Evolutionary conservation across 1,284 basidiomycete species (phyloP).

Genomic region (Moesziomyces antarcticus): DNA sequence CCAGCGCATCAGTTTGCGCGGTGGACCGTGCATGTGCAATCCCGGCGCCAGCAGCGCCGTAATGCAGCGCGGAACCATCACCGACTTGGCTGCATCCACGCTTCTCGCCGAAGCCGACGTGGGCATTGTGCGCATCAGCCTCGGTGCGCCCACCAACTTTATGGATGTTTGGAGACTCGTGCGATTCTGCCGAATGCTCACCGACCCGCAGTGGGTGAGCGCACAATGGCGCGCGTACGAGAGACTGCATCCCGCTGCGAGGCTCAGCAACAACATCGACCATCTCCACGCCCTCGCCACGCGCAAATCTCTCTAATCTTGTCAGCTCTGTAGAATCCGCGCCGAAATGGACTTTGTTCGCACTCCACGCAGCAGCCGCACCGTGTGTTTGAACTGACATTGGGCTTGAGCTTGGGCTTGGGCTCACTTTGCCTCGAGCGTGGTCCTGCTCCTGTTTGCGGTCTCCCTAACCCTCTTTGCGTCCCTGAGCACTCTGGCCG

Average conservation of each 20-base stretch:
- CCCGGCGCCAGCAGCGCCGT: constrained; percentile 23
- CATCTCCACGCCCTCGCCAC: constrained; percentile 12
- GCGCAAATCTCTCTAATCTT: constrained; percentile 3
- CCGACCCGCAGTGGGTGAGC: neutral
- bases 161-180: constrained; percentile 23
- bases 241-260: neutral
- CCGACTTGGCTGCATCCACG: constrained; percentile 12
- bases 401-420: too few species aligned
- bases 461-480: constrained; percentile 17
- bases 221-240: constrained; percentile 12
- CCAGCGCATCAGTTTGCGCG: constrained; percentile 23
- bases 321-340: too few species aligned
- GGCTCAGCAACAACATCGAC: constrained; percentile 13
- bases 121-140: constrained; percentile 18
- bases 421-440: constrained; percentile 9
- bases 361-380: too few species aligned
- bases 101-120: constrained; percentile 25
- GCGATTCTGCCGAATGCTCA: constrained; percentile 6
- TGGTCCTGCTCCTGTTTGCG: constrained; percentile 10
- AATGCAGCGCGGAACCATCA: constrained; percentile 22
- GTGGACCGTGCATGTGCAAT: constrained; percentile 40
- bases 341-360: too few species aligned
- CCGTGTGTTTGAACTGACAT: too few species aligned
- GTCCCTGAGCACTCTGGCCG: constrained; percentile 35
- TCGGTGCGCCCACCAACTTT: constrained; percentile 23